Evolutionary conservation across 495 filamentous ascomycete species (phyloP).

Genomic region (Penicilliopsis zonata): DNA sequence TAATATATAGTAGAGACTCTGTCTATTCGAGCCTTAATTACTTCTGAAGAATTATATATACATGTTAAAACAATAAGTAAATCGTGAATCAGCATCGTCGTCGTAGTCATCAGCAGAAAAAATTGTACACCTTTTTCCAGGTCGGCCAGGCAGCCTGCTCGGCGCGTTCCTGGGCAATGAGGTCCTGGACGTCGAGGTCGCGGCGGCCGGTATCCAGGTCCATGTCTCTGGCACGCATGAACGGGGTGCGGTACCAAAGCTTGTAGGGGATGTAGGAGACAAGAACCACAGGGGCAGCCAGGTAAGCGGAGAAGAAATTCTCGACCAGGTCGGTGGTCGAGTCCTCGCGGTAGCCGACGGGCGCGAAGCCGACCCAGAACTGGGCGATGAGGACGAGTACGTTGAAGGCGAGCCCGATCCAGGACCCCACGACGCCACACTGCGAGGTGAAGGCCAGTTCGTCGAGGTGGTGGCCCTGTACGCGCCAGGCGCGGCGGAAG

Average conservation of each 20-base stretch:
- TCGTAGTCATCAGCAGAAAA: conserved; percentile 52
- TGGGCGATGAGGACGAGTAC: conserved; percentile 74
- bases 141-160: conserved; percentile 62
- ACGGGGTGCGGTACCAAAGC: conserved; percentile 56
- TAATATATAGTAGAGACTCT: too few species aligned
- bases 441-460: conserved; percentile 76
- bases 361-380: conserved; percentile 86
- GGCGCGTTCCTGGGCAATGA: conserved; percentile 64
- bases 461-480: conserved; percentile 54
- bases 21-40: too few species aligned
- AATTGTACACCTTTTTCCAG: conserved; percentile 70
- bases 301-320: conserved; percentile 66
- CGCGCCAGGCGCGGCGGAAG: conserved; percentile 69
- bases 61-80: too few species aligned
- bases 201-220: conserved; percentile 81
- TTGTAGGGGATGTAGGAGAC: conserved; percentile 70
- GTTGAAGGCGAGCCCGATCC: conserved; percentile 73
- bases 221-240: conserved; percentile 58
- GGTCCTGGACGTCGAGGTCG: conserved; percentile 65
- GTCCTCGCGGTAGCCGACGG: conserved; percentile 44
- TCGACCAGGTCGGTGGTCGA: conserved; percentile 31
- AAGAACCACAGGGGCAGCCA: conserved; percentile 75
- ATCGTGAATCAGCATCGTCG: too few species aligned
- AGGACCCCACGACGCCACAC: conserved; percentile 71
- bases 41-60: too few species aligned